phyloP scores from a whole-genome alignment of 1,284 basidiomycete species.

The Neolentinus lepideus region DNA sequence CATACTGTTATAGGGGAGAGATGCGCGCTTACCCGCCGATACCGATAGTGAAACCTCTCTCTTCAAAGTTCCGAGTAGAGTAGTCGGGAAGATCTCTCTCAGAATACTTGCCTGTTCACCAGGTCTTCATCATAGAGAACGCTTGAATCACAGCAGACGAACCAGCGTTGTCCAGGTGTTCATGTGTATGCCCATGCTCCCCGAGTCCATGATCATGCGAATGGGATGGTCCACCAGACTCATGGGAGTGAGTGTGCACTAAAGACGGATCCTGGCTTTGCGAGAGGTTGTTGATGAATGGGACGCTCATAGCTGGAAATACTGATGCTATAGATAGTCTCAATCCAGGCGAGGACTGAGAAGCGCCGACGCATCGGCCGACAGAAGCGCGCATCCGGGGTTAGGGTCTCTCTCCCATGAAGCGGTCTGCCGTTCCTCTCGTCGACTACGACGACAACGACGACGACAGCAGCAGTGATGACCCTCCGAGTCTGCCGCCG shows the following conservation, averaged over 20 bases:
- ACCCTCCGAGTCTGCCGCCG: background rate
- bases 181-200: conserved; percentile 89
- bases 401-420: background rate
- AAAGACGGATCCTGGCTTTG: conserved; percentile 24
- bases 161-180: conserved; percentile 85
- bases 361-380: background rate
- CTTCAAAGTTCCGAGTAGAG: conserved; percentile 77
- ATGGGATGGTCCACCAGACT: conserved; percentile 29
- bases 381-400: background rate
- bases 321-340: background rate
- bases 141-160: conserved; percentile 14
- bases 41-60: conserved; percentile 94
- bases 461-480: background rate
- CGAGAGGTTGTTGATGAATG: conserved; percentile 64
- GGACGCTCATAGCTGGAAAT: conserved; percentile 23
- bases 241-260: conserved; percentile 32
- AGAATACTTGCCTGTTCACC: conserved; percentile 72
- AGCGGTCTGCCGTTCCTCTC: background rate
- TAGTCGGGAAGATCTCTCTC: conserved; percentile 94
- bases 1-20: conserved; percentile 3
- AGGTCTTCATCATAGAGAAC: conserved; percentile 2
- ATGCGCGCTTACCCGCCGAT: conserved; percentile 78
- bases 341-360: background rate
- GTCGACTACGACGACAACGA: background rate
- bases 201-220: conserved; percentile 38